phyloP scores from a whole-genome alignment of 108 stramenopile genomes.

The Skeletonema potamos region DNA sequence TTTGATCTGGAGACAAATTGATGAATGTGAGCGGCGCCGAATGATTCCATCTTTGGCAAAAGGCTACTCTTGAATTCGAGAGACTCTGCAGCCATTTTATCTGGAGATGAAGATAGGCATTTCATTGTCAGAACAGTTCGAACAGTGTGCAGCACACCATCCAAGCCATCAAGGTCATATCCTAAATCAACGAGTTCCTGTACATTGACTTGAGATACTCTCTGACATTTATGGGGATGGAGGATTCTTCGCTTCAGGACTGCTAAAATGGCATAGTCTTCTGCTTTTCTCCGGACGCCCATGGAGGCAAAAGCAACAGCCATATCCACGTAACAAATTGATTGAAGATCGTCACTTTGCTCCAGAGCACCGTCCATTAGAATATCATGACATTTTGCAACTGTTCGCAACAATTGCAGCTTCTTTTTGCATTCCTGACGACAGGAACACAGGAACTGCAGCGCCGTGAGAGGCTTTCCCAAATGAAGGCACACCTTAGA shows the following conservation, averaged over 20 bases:
- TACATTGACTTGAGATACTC: constrained; percentile 14
- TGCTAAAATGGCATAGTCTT: constrained; percentile 36
- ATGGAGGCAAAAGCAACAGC: constrained; percentile 22
- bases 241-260: constrained; percentile 26
- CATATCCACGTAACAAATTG: constrained; percentile 23
- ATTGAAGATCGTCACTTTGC: constrained; percentile 24
- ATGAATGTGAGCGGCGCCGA: not conserved
- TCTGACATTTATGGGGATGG: not conserved
- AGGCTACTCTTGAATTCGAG: constrained; percentile 7
- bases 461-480: constrained; percentile 10
- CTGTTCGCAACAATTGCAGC: constrained; percentile 1
- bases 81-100: constrained; percentile 4
- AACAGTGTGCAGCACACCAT: constrained; percentile 14
- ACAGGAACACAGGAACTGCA: constrained; percentile 12
- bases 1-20: constrained; percentile 13
- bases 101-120: constrained; percentile 28
- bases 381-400: not conserved
- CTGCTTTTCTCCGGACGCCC: constrained; percentile 43
- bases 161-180: constrained; percentile 14
- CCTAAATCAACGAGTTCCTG: constrained; percentile 21
- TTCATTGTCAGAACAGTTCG: constrained; percentile 36
- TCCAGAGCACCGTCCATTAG: constrained; percentile 16
- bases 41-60: constrained; percentile 11
- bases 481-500: constrained; percentile 16
- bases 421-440: constrained; percentile 17